Base-by-base conservation (phyloP, 1,284 basidiomycete species). In the Microbotryum lychnidis-dioicae region DNA sequence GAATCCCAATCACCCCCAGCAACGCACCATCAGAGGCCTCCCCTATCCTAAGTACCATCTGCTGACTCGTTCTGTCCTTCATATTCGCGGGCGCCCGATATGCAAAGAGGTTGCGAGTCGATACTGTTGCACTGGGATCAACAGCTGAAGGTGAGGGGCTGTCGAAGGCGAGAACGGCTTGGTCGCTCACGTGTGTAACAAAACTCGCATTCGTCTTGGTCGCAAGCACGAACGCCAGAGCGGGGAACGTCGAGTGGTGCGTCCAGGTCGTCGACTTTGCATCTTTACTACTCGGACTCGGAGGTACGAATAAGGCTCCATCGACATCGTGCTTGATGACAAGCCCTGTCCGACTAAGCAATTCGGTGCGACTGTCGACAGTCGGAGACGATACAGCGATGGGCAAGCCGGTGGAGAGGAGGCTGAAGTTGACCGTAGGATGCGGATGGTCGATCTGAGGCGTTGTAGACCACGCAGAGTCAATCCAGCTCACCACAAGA, bases 201-300 rank as follows among this genome's bases (percentile, higher is more conserved):
- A 92, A 90, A 16, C 88, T 82, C 1, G 87, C 84, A 74, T 94
- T 91, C 29, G 84, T 84, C 75, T 98, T 98, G 5, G 91, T 93
- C 1, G 91, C 91, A 33, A 98, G 80, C 21, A 97, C 94, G 73
- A 97, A 98, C 1, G 89, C 82, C 5, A 98, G 81, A 0, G 92
- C 94, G 6, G 89, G 86, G 73, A 85, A 90, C 0, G 91, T 96
- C 12, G 83, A 80, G 2, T 76, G 75, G 74, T 97, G 93, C 48
- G 69, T 77, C 93, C 93, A 97, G 52, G 54, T 72, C 61, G 45
- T 72, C 76, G 55, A 68, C 47, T 18, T 48, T 48, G 25, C 59
- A 8, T 66, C 69, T 2, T 73, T 68, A 25, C 72, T 66, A 10
- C 57, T 16, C 0, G 71, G 71, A 10, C 57, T 16, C 0, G 71